phyloP scores from a whole-genome alignment of 1,284 basidiomycete species.

The Naganishia albida region DNA sequence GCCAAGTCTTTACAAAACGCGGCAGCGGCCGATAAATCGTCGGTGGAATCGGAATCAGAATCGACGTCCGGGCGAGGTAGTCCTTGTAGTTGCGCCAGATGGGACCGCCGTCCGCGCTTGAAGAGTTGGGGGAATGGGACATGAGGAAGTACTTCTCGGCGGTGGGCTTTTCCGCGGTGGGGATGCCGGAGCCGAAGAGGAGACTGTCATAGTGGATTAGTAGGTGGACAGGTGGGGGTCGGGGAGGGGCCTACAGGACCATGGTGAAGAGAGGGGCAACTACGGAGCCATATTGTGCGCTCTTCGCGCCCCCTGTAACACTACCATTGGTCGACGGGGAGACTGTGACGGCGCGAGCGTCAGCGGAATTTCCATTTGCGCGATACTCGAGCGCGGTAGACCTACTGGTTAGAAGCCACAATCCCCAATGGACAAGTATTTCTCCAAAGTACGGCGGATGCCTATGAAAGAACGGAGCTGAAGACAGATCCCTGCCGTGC shows the following conservation, averaged over 20 bases:
- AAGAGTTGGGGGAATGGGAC: constrained; percentile 50
- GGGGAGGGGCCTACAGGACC: constrained; percentile 56
- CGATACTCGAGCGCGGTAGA: background rate
- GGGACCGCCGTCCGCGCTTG: constrained; percentile 44
- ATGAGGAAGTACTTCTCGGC: constrained; percentile 67
- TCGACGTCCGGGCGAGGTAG: constrained; percentile 64
- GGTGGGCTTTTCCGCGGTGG: constrained; percentile 70
- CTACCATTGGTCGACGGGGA: constrained; percentile 61
- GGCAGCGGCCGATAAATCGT: constrained; percentile 63
- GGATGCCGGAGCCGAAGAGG: constrained; percentile 69
- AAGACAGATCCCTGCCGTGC: background rate
- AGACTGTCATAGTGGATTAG: constrained; percentile 54
- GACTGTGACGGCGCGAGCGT: constrained; percentile 41
- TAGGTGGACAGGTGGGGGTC: background rate
- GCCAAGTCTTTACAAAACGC: constrained; percentile 60
- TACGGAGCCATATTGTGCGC: constrained; percentile 64
- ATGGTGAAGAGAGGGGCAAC: constrained; percentile 67
- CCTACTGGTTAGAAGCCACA: constrained; percentile 63
- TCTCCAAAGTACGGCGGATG: constrained; percentile 78
- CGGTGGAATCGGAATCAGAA: constrained; percentile 68
- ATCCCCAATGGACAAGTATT: constrained; percentile 72
- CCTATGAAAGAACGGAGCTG: constrained; percentile 19
- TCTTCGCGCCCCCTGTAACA: constrained; percentile 55
- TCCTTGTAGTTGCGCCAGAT: constrained; percentile 62
- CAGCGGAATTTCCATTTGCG: background rate